phyloP scores from a whole-genome alignment of 495 filamentous ascomycete genomes.

The Tuber borchii region DNA sequence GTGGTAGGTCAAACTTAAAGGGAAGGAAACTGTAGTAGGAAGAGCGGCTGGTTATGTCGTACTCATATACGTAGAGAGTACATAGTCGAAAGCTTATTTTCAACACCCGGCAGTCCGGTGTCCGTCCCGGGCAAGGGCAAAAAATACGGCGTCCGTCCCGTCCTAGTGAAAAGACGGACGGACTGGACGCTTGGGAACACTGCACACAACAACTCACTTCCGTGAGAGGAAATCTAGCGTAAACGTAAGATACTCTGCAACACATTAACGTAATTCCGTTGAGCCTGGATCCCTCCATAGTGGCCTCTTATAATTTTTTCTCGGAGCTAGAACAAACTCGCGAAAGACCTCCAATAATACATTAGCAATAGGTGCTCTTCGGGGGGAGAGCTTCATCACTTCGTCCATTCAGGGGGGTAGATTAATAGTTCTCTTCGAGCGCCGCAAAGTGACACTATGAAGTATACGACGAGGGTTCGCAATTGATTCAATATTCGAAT shows the following conservation, averaged over 20 bases:
- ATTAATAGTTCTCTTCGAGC: constrained; percentile 83
- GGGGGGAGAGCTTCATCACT: constrained; percentile 48
- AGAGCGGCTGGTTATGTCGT: too few relatives aligned
- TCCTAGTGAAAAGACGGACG: too few relatives aligned
- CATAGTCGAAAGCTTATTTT: too few relatives aligned
- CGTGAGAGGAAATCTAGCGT: constrained; percentile 84
- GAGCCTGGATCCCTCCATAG: constrained; percentile 51
- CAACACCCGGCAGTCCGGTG: too few relatives aligned
- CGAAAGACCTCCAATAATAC: constrained; percentile 48
- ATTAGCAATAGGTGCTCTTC: background rate
- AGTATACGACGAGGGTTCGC: constrained; percentile 84
- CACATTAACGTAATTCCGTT: constrained; percentile 77
- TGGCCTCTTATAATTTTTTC: constrained; percentile 52
- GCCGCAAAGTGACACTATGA: constrained; percentile 81
- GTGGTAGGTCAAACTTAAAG: too few relatives aligned
- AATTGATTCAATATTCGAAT: constrained; percentile 69
- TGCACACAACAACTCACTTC: constrained; percentile 75
- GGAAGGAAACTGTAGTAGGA: too few relatives aligned
- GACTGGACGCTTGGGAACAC: too few relatives aligned
- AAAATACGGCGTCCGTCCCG: too few relatives aligned
- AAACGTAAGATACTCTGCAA: constrained; percentile 84
- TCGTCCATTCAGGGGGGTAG: constrained; percentile 68
- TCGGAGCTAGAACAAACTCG: constrained; percentile 51
- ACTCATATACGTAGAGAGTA: too few relatives aligned
- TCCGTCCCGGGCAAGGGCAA: too few relatives aligned